Evolutionary conservation across 805 yeast species (phyloP).

Genomic region (Danielia reshetovae): DNA sequence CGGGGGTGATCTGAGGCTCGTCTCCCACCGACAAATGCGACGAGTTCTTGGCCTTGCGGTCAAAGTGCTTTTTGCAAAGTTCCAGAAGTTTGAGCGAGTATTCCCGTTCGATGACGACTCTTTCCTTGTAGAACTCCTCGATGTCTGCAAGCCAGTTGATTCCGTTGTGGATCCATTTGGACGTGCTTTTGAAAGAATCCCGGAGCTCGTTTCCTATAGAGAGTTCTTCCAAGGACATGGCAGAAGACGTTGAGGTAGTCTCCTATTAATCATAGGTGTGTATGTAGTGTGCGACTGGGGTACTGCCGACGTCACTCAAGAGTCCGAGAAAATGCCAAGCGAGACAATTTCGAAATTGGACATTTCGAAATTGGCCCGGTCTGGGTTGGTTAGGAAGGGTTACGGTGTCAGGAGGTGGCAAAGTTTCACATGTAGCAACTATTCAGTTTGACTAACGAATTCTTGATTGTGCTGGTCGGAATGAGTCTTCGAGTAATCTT

Average conservation of each 20-base stretch:
- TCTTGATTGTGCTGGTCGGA: too few relatives aligned
- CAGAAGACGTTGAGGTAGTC: not conserved
- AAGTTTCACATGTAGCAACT: too few relatives aligned
- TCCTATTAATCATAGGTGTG: not conserved
- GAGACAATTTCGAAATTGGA: too few relatives aligned
- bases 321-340: too few relatives aligned
- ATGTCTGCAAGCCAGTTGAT: constrained; percentile 73
- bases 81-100: constrained; percentile 65
- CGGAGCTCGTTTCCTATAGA: constrained; percentile 70
- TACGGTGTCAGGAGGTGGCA: too few relatives aligned
- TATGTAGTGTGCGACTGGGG: too few relatives aligned
- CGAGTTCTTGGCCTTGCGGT: constrained; percentile 67
- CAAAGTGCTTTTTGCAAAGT: constrained; percentile 65
- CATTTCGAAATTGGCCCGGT: too few relatives aligned
- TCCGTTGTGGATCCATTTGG: constrained; percentile 75
- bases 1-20: constrained; percentile 87
- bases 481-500: too few relatives aligned
- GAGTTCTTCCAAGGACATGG: constrained; percentile 17
- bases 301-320: too few relatives aligned
- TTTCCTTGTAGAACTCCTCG: constrained; percentile 77
- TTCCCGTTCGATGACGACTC: constrained; percentile 80
- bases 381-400: too few relatives aligned
- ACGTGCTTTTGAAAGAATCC: constrained; percentile 75
- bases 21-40: constrained; percentile 83
- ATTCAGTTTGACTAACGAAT: too few relatives aligned